Evolutionary conservation across 1,284 basidiomycete genomes (phyloP), one percentile per base, ranked within the genome.

Genomic region (Phlebopus sp.): DNA sequence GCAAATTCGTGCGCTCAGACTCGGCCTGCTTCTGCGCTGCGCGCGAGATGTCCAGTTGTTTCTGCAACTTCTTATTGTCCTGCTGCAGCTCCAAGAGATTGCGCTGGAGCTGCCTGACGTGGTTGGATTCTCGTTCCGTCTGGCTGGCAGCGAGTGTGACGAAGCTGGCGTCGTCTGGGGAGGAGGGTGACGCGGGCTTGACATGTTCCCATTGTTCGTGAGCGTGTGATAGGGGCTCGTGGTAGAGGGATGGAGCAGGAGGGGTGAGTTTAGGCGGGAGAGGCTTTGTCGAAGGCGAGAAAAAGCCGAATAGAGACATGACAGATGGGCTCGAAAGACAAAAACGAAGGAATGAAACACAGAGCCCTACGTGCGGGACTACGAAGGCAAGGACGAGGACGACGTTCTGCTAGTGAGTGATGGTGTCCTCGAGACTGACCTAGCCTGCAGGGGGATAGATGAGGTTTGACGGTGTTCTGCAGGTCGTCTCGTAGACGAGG

Each of bases 141-240:
- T 59, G 55, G 37, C 57, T 59, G 15, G 49, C 51, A 7, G 43
- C 55, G 19, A 64, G 41, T 8, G 37, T 47, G 42, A 66, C 60
- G 9, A 53, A 50, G 13, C 46, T 34, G 3, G 52, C 54, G 14
- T 61, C 59, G n/a, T 61, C 60, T 9, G 47, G 50, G 18, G 59
- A 59, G 15, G 54, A 31, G 3, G 60, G 47, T 5, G 59, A 29
- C 14, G 32, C 19, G 6, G 31, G 31, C 13, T 51, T 59, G 30
- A 61, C 32, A 32, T 61, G 52, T 15, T 65, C 60, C 62, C 62
- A 65, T 32, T 54, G 60, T 1, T 65, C 61, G 9, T 51, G 45
- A 8, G 18, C 36, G 5, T 10, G 29, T 6, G 58, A 44, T 1
- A 47, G 61, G 15, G 45, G 50, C 27, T 55, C 50, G 27, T 29